Percentiles rank a stretch among this genome's conserved stretches.
These are phyloP conservation scores for Paraurostyla sp. DNA, from an alignment of 73 alveolate species.

Conservation along the genomic window DNA sequence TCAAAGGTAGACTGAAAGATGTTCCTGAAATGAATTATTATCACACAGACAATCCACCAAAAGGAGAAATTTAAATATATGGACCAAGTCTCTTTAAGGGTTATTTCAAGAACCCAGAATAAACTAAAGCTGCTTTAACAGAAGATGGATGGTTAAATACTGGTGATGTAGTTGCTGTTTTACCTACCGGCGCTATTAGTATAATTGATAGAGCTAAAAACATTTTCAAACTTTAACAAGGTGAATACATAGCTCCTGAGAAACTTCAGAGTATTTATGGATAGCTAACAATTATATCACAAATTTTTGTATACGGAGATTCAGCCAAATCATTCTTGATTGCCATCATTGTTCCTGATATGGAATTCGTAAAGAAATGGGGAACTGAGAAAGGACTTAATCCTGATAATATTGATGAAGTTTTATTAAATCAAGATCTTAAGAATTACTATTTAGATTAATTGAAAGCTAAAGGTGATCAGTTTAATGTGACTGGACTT, in stretches of 20 bases:
- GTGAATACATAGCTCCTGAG: constrained; percentile 99
- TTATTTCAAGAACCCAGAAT: constrained; percentile 76
- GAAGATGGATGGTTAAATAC: constrained; percentile 89
- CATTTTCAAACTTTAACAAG: constrained; percentile 96
- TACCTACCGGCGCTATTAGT: constrained; percentile 83
- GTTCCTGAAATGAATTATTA: constrained; percentile 93
- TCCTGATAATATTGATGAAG: too few relatives aligned
- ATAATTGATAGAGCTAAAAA: constrained; percentile 97
- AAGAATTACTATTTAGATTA: too few relatives aligned
- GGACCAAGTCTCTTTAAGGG: constrained; percentile 81
- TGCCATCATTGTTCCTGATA: constrained; percentile 89
- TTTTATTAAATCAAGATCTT: too few relatives aligned
- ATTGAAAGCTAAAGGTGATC: background rate
- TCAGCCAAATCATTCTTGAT: constrained; percentile 81
- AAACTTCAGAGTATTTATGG: constrained; percentile 89
- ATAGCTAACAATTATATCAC: constrained; percentile 80
- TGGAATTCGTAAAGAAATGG: constrained; percentile 79
- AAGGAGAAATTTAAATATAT: constrained; percentile 84
- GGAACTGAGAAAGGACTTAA: constrained; percentile 44
- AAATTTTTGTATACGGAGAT: constrained; percentile 95
- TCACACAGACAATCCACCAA: constrained; percentile 85
- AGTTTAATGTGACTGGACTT: constrained; percentile 74
- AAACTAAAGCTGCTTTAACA: constrained; percentile 75
- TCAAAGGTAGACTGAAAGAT: constrained; percentile 93
- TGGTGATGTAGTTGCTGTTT: constrained; percentile 92